phyloP scores from a whole-genome alignment of 768 basidiomycete genomes.

The Cantharellus cinnabarinus region DNA sequence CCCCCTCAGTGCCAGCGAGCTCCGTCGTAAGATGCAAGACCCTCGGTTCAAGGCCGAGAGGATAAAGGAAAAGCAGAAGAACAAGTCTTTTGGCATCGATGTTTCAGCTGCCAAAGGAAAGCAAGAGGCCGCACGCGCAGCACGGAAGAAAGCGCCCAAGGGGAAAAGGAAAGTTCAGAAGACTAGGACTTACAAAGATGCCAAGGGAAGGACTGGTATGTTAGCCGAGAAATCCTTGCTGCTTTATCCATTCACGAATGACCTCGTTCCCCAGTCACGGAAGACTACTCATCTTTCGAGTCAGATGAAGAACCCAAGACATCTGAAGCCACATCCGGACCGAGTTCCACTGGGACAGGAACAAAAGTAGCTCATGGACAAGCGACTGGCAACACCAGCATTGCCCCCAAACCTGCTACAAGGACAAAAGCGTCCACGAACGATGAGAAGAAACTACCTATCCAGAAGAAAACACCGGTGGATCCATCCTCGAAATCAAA shows the following conservation, averaged over 20 bases:
- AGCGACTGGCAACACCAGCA: neutral
- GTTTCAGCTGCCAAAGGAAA: constrained; percentile 21
- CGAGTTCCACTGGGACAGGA: neutral
- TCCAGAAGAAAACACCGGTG: neutral
- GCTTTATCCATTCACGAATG: constrained; percentile 1
- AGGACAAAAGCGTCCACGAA: neutral
- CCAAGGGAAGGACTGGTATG: constrained; percentile 40
- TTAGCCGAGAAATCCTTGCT: constrained; percentile 17
- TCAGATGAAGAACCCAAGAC: constrained; percentile 24
- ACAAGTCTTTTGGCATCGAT: constrained; percentile 10
- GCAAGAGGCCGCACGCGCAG: constrained; percentile 17
- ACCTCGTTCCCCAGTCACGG: constrained; percentile 28
- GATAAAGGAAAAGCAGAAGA: constrained; percentile 8
- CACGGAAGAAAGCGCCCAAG: constrained; percentile 45
- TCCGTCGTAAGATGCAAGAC: constrained; percentile 14
- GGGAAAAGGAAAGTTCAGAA: constrained; percentile 65
- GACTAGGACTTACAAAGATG: constrained; percentile 32
- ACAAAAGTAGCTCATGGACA: neutral
- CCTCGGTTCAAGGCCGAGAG: constrained; percentile 10
- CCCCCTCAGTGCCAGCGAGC: constrained; percentile 5
- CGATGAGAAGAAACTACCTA: too few relatives aligned
- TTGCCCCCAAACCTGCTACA: neutral
- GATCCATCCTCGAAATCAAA: neutral
- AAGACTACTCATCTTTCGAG: constrained; percentile 68
- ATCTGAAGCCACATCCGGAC: neutral